These are phyloP conservation scores for Cenococcum geophilum DNA, from an alignment of 495 filamentous ascomycete genomes.

Conservation along the genomic window DNA sequence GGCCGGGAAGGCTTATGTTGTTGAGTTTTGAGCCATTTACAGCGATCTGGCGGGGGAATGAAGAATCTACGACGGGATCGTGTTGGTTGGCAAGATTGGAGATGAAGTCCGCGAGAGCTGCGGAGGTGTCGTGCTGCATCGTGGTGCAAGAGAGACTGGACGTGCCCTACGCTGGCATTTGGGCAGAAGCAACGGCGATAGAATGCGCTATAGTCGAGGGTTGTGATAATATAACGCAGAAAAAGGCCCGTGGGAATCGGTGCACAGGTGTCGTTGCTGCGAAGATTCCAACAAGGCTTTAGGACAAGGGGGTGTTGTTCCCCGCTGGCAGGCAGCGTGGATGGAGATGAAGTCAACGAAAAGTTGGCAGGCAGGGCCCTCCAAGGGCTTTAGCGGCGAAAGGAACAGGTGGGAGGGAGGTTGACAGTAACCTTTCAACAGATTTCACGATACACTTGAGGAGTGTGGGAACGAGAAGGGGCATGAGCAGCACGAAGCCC, in stretches of 20 bases:
- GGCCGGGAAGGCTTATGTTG: conserved; percentile 41
- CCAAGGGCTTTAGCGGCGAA: not conserved
- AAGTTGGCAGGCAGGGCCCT: not conserved
- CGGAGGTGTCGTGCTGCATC: conserved; percentile 35
- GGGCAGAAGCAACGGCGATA: not conserved
- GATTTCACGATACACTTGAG: not conserved
- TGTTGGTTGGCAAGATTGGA: conserved; percentile 39
- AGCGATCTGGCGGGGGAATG: conserved; percentile 32
- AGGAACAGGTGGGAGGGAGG: not conserved
- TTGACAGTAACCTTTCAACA: not conserved
- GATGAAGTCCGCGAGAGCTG: conserved; percentile 35
- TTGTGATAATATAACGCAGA: not conserved
- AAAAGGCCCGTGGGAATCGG: no score
- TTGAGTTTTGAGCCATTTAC: conserved; percentile 34
- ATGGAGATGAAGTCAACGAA: not conserved
- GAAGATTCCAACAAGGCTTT: not conserved
- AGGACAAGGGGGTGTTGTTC: not conserved
- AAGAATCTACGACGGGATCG: conserved; percentile 28
- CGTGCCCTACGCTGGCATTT: conserved; percentile 9
- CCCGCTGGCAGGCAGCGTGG: not conserved
- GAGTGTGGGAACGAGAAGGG: conserved; percentile 4
- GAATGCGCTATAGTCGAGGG: not conserved
- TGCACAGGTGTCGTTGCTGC: not conserved
- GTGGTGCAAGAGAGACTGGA: conserved; percentile 11
- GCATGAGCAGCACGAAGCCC: not conserved